Base-by-base conservation (phyloP, 2,329 filamentous ascomycete species). In the Claviceps pusilla region DNA sequence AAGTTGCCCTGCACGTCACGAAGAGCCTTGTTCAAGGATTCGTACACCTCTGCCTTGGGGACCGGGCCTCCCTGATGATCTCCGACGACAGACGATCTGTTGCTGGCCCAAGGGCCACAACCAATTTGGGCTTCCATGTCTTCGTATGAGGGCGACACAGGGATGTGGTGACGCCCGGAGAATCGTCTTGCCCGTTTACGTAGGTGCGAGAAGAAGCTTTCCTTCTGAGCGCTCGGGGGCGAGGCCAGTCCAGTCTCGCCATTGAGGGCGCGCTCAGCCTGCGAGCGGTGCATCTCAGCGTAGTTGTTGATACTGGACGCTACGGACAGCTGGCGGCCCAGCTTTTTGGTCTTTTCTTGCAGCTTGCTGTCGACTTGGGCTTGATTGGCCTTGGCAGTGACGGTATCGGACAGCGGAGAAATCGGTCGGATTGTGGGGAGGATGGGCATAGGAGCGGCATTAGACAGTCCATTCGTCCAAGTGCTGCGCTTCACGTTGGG, bases 131-230 rank as follows among this genome's bases (percentile, higher is more conserved):
- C 86, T 68, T 97, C 93, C 53, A 95, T 75, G 64, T 97, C 91
- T 61, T 96, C 90, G 54, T 84, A 83, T 47, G 78, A 81, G 9
- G 89, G 86, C 19, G 89, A 87, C 56, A 86, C 81, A 7, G 88
- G 84, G 14, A 83, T 84, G 66, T 91, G 87, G 65, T 95, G 89
- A 55, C 91, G 84, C 49, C 93, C 93, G 31, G 93, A 98, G 57
- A 98, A 84, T 60, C 93, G 80, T 61, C 93, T 82, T 33, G 94
- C 93, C 52, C 91, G 84, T 71, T 98, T 98, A 55, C 93, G 82
- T 7, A 98, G 77, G 66, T 98, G 93, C 0, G 93, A 97, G 71
- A 98, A 98, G 75, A 98, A 98, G 69, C 93, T 89, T 68, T 98
- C 93, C 65, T 94, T 94, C 55, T 89, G 87, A 19, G 80, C 87